Conservation (phyloP, 2,329 filamentous ascomycete species). For the Fusarium ramigenum region DNA sequence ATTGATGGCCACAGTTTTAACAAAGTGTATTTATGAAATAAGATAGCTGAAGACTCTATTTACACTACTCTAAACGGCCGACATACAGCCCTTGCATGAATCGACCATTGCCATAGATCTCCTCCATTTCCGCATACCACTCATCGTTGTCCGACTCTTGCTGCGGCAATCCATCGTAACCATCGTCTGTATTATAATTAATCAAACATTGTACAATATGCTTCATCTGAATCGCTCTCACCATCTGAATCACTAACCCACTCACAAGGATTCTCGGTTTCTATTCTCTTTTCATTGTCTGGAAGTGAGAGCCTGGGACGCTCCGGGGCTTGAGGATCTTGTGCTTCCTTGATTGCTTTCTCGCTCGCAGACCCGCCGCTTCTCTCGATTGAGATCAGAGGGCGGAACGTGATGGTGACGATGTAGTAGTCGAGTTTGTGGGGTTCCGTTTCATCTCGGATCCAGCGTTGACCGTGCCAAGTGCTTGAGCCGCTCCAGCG, state of each 20-base stretch:
- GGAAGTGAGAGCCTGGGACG: conserved; percentile 5
- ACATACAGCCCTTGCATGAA: neutral
- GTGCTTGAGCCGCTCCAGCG: conserved; percentile 58
- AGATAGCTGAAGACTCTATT: neutral
- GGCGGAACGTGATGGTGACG: conserved; percentile 50
- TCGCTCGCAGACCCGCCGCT: conserved; percentile 29
- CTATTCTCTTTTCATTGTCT: neutral
- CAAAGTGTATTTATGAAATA: neutral
- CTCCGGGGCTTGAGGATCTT: neutral
- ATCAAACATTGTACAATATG: neutral
- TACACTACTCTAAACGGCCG: neutral
- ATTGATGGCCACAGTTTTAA: accelerated
- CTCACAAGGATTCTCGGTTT: neutral
- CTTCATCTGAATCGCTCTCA: neutral
- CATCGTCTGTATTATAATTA: neutral
- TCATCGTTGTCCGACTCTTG: neutral
- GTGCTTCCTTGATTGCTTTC: neutral
- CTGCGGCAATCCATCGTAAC: no score
- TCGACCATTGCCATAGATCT: neutral
- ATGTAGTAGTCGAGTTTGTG: conserved; percentile 57
- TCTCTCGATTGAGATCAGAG: conserved; percentile 28
- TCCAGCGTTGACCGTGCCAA: conserved; percentile 51
- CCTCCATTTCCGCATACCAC: neutral
- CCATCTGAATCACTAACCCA: neutral
- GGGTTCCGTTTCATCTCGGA: conserved; percentile 53